Percentiles rank a stretch among this genome's conserved stretches.
phyloP scores from a whole-genome alignment of 1,139 yeast species.

The Wickerhamomyces sp. region DNA sequence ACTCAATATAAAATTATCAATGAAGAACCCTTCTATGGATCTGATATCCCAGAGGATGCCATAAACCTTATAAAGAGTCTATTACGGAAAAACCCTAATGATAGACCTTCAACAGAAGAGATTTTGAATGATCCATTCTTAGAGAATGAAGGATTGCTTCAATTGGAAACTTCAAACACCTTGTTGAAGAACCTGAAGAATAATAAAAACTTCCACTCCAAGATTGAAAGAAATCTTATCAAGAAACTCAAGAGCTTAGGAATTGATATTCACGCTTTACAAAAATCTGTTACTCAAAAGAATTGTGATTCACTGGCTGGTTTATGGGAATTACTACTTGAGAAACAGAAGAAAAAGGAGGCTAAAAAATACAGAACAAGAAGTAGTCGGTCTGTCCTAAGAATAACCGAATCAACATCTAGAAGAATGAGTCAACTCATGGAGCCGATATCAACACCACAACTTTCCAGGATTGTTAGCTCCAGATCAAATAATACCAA shows the following conservation, averaged over 20 bases:
- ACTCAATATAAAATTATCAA: slow-evolving; percentile 60
- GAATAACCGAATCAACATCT: slow-evolving; percentile 23
- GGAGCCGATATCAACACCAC: slow-evolving; percentile 21
- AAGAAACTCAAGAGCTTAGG: slow-evolving; percentile 63
- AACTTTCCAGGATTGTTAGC: slow-evolving; percentile 21
- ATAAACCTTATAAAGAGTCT: slow-evolving; percentile 46
- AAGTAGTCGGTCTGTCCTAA: slow-evolving; percentile 44
- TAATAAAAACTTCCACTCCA: slow-evolving; percentile 48
- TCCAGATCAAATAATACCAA: slow-evolving; percentile 9
- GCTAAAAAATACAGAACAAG: slow-evolving; percentile 39
- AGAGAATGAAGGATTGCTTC: slow-evolving; percentile 41
- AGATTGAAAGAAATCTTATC: slow-evolving; percentile 60
- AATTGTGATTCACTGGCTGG: slow-evolving; percentile 83
- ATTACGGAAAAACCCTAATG: slow-evolving; percentile 61
- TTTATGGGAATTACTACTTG: slow-evolving; percentile 71
- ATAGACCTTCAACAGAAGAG: slow-evolving; percentile 59
- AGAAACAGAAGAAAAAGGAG: slow-evolving; percentile 51
- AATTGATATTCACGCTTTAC: slow-evolving; percentile 60
- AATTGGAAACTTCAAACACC: slow-evolving; percentile 36
- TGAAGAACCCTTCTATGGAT: slow-evolving; percentile 57
- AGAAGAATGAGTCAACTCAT: slow-evolving; percentile 25
- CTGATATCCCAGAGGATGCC: slow-evolving; percentile 44
- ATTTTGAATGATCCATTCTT: slow-evolving; percentile 62
- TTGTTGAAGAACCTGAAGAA: slow-evolving; percentile 39
- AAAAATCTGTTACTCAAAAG: slow-evolving; percentile 53